Base-by-base conservation (phyloP, 2,329 filamentous ascomycete species). In the Aulographum hederae region DNA sequence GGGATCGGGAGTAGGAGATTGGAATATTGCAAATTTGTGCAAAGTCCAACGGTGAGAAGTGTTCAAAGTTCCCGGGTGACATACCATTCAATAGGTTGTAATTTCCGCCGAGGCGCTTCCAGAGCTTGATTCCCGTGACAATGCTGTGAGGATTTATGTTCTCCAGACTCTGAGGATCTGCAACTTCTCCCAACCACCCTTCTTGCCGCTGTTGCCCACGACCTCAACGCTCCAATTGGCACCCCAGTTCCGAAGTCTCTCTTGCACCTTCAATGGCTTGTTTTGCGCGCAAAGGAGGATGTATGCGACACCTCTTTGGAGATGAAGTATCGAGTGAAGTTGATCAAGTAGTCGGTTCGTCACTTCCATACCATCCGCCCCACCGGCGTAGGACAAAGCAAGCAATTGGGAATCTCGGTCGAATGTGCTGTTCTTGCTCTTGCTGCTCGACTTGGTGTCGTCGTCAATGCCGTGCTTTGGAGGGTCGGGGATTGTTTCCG, bases 111-210 rank as follows among this genome's bases (percentile, higher is more conserved):
- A n/a, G n/a, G n/a, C n/a, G n/a, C n/a, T n/a, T n/a, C n/a, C n/a
- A n/a, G n/a, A n/a, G n/a, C n/a, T n/a, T n/a, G n/a, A n/a, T n/a
- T n/a, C n/a, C n/a, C n/a, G n/a, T n/a, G n/a, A n/a, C n/a, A n/a
- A n/a, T n/a, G n/a, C n/a, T n/a, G n/a, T n/a, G n/a, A 25, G 21
- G 21, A n/a, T n/a, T 25, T 25, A 25, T 8, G 8, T n/a, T 25
- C 71, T 69, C 78, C 81, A 92, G 48, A 93, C 78, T 48, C 85
- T 70, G 43, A 95, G 60, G 44, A 98, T 78, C 47, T 84, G 76
- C 52, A 98, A 60, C 57, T 78, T 91, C 60, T 98, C 89, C 85
- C 86, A 93, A 0, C 89, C 89, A 18, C 78, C 86, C 52, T 78
- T 72, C 60, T 76, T 82, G 30, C 86, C 86, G 52, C 82, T 94